Conservation (phyloP, 179 eudicot genomes). For the Corrigiola litoralis region DNA sequence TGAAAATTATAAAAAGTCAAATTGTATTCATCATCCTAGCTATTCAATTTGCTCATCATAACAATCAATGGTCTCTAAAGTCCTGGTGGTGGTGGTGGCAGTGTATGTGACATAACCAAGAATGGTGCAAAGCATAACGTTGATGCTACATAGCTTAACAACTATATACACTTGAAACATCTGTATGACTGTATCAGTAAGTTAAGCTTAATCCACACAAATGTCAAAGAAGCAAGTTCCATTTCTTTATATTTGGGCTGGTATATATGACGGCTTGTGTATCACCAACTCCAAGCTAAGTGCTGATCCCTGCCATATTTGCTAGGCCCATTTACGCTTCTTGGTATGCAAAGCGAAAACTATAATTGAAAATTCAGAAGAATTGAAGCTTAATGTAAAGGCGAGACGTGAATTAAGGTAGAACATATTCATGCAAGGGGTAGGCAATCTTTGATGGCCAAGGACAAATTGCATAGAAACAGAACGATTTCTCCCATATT, state of each 20-base stretch:
- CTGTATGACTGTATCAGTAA: not conserved
- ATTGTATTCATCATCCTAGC: too few relatives aligned
- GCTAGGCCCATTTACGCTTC: too few relatives aligned
- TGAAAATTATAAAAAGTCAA: too few relatives aligned
- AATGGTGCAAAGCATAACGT: conserved; percentile 33
- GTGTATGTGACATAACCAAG: conserved; percentile 28
- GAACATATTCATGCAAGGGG: conserved; percentile 22
- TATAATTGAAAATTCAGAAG: conserved; percentile 18
- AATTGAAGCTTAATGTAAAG: not conserved
- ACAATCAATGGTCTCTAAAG: not conserved
- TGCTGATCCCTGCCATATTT: too few relatives aligned
- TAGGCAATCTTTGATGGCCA: conserved; percentile 43
- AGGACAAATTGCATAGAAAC: conserved; percentile 32
- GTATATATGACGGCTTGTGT: conserved; percentile 49
- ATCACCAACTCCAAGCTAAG: conserved; percentile 9
- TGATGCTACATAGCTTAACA: conserved; percentile 28
- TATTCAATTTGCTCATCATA: conserved; percentile 11
- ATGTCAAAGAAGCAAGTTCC: too few relatives aligned
- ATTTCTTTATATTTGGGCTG: conserved; percentile 8
- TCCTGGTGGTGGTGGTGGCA: conserved; percentile 10
- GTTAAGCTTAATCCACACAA: too few relatives aligned
- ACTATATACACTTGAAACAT: too few relatives aligned
- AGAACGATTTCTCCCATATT: conserved; percentile 34
- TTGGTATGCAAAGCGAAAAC: conserved; percentile 37
- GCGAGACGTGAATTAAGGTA: conserved; percentile 36